Evolutionary conservation across 345 rosid genomes (phyloP).

Genomic region (Sisymbrium irio): DNA sequence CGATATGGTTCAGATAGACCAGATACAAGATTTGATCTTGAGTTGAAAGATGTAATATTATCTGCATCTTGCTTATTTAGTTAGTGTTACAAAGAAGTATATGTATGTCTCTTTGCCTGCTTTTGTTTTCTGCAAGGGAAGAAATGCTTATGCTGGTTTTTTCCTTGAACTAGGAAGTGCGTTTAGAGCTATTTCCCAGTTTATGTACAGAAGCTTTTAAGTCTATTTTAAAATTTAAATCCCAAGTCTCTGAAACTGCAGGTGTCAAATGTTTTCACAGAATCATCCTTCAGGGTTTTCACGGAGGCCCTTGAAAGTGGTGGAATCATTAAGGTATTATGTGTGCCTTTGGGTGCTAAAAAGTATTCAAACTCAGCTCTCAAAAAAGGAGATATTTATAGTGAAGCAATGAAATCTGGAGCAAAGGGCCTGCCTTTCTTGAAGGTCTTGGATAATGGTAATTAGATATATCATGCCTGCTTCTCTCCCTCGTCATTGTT

Average conservation of each 20-base stretch:
- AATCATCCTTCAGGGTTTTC: slow-evolving; percentile 76
- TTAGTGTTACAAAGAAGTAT: neutral
- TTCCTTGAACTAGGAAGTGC: neutral
- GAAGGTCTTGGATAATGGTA: slow-evolving; percentile 89
- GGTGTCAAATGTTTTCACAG: slow-evolving; percentile 77
- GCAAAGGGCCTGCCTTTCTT: slow-evolving; percentile 95
- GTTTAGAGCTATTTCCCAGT: neutral
- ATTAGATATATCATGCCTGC: slow-evolving; percentile 12
- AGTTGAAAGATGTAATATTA: slow-evolving; percentile 81
- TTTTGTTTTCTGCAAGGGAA: slow-evolving; percentile 1
- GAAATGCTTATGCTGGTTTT: neutral
- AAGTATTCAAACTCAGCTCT: slow-evolving; percentile 79
- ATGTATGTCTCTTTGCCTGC: neutral
- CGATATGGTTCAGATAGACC: slow-evolving; percentile 94
- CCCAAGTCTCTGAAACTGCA: slow-evolving; percentile 39
- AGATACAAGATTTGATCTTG: slow-evolving; percentile 86
- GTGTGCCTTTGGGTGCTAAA: slow-evolving; percentile 80
- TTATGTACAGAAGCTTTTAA: neutral
- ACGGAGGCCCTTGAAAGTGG: slow-evolving; percentile 64
- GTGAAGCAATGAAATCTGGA: slow-evolving; percentile 87
- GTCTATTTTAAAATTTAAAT: neutral
- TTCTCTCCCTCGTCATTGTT: neutral
- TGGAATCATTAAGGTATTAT: slow-evolving; percentile 69
- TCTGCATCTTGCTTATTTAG: slow-evolving; percentile 11
- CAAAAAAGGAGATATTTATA: slow-evolving; percentile 87